Evolutionary conservation across 306 rosid genomes (phyloP).

Genomic region (Herpetospermum pedunculosum): DNA sequence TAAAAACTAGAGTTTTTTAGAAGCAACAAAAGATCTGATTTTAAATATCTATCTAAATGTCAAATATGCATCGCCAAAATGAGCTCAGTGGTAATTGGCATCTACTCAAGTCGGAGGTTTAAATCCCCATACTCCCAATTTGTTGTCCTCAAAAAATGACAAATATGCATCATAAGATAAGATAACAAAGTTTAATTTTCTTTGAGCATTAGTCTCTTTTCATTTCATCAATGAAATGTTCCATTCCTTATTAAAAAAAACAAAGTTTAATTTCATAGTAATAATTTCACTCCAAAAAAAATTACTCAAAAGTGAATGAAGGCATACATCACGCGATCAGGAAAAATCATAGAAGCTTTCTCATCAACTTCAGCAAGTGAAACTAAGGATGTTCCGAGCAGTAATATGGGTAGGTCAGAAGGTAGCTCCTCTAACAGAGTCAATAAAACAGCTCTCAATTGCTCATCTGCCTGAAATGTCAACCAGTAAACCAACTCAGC

Average conservation of each 20-base stretch:
- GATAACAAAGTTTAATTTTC: background rate
- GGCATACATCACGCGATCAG: slow-evolving; percentile 54
- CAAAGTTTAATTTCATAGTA: background rate
- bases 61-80: background rate
- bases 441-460: slow-evolving; percentile 82
- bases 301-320: slow-evolving; percentile 18
- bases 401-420: slow-evolving; percentile 68
- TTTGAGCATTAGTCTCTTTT: too few species aligned
- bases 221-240: too few species aligned
- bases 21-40: background rate
- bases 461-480: slow-evolving; percentile 77
- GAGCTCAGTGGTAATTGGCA: too few species aligned
- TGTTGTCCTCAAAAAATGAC: too few species aligned
- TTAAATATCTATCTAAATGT: background rate
- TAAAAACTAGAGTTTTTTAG: background rate
- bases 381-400: slow-evolving; percentile 68
- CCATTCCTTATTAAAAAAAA: too few species aligned
- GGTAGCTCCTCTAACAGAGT: slow-evolving; percentile 85
- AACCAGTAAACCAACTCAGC: slow-evolving; percentile 19
- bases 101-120: too few species aligned
- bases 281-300: background rate
- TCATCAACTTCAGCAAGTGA: slow-evolving; percentile 60
- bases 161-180: background rate
- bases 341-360: slow-evolving; percentile 53
- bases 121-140: too few species aligned